Base-by-base conservation (phyloP, 2,329 filamentous ascomycete species). In the Colletotrichum aenigma region DNA sequence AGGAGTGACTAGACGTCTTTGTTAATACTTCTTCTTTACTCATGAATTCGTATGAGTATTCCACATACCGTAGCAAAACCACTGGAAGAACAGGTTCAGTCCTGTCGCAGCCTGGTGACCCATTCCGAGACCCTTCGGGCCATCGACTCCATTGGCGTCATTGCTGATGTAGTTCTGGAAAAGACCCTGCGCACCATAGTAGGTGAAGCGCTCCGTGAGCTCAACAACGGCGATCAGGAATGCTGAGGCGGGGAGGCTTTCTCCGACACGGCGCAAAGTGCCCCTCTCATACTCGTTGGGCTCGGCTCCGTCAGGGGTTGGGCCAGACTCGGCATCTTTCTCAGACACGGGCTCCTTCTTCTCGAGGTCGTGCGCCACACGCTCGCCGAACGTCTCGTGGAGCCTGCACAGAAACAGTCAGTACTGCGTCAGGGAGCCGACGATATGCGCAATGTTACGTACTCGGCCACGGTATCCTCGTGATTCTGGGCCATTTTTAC, bases 151-250 rank as follows among this genome's bases (percentile, higher is more conserved):
- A 7, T 84, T 78, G 10, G 80, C 74, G 68, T 80, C 78, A 74
- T 85, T 79, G 77, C 74, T 83, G 78, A 91, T 85, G 80, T 91
- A 91, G 81, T 91, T 91, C 78, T 91, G 89, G 81, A 91, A 90
- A 48, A 89, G 81, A 71, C 89, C 89, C 65, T 86, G 86, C 72
- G 88, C 85, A 77, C 89, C 89, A 76, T 91, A 91, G 85, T 89
- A 91, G 73, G 90, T 88, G 84, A 92, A 92, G 70, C 91, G 89
- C 81, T 92, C 90, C 3, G 83, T 85, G 55, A 91, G 82, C 79
- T 91, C 90, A 61, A 92, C 89, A 18, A 90, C 78, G 34, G 89
- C 90, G 36, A 92, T 89, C 68, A 91, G 84, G 84, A 88, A 91
- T 68, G 89, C 89, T 1, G 89, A 89, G 38, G 87, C 77, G 15